phyloP scores from a whole-genome alignment of 2,329 filamentous ascomycete genomes.

The Xylariaceae sp. region DNA sequence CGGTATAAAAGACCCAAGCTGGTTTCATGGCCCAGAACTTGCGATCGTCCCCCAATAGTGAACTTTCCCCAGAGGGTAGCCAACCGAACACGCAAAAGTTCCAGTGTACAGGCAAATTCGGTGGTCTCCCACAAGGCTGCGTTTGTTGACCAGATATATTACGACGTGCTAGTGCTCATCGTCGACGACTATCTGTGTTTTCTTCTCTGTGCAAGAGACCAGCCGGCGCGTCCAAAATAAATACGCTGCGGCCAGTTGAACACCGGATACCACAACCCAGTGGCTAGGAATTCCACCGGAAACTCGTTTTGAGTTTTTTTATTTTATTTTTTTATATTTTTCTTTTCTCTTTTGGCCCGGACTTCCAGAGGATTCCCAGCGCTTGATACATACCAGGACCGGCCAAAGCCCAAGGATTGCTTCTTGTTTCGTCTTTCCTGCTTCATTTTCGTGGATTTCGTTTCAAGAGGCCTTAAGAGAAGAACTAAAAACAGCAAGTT shows the following conservation, averaged over 20 bases:
- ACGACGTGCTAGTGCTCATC: constrained; percentile 15
- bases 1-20: constrained; percentile 17
- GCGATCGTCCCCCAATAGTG: constrained; percentile 3
- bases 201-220: constrained; percentile 10
- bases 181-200: constrained; percentile 15
- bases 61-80: constrained; percentile 14
- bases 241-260: constrained; percentile 15
- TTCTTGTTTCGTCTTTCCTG: constrained; percentile 13
- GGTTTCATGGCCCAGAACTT: constrained; percentile 2
- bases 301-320: too few relatives aligned
- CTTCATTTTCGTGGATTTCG: constrained; percentile 6
- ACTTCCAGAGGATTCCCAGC: constrained; percentile 11
- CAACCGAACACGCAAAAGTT: constrained; percentile 11
- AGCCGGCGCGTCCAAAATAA: constrained; percentile 14
- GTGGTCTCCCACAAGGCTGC: constrained; percentile 9
- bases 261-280: constrained; percentile 12
- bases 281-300: constrained; percentile 16
- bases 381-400: constrained; percentile 9
- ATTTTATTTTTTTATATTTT: constrained; percentile 5
- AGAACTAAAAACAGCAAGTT: constrained; percentile 7
- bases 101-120: constrained; percentile 7
- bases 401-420: constrained; percentile 9
- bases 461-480: constrained; percentile 5
- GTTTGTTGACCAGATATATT: constrained; percentile 14
- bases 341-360: constrained; percentile 4